Base-by-base conservation (phyloP, 495 filamentous ascomycete species). In the Penicillium pulvis region DNA sequence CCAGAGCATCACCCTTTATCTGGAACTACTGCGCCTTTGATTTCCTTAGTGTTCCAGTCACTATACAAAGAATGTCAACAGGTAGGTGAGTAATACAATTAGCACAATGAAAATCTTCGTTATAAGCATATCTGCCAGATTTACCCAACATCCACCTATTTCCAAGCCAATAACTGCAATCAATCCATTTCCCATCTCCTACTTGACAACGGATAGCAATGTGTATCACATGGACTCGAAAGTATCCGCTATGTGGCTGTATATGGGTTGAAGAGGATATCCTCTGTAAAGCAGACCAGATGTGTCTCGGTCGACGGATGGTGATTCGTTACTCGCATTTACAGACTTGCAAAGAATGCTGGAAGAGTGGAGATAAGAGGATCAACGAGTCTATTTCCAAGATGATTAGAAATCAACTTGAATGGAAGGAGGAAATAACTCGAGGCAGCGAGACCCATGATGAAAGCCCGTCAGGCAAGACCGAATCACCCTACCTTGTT, bases 181-280 rank as follows among this genome's bases (percentile, higher is more conserved):
- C 20, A 23, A 23, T 23, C 2, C 20, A 2, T 23, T 23, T 23
- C 20, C 20, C 20, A 23, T 23, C 1, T 23, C 20, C 20, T 23
- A 23, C 20, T 23, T 23, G 2, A 23, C 2, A 2, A 23, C 20
- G 20, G 20, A 23, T 23, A 23, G 17, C 24, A 43, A 39, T 39
- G 35, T 39, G 35, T 16, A 39, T 39, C 12, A 14, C 35, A 39
- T 39, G 53, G 53, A 51, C 51, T 26, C 26, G 47, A 12, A 66
- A 59, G 19, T 68, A 62, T 36, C 61, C 57, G 30, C n/a, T 66
- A 10, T 71, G 69, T 23, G 66, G 67, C 23, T 70, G 60, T 33
- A 68, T 66, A n/a, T 61, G 30, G 51, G 60, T 55, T 9, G 45
- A 39, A 20, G 31, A 33, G 19, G 41, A 36, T 8, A 36, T 35